Evolutionary conservation across 2,329 filamentous ascomycete genomes (phyloP).

Genomic region (Pyricularia pennisetigena): DNA sequence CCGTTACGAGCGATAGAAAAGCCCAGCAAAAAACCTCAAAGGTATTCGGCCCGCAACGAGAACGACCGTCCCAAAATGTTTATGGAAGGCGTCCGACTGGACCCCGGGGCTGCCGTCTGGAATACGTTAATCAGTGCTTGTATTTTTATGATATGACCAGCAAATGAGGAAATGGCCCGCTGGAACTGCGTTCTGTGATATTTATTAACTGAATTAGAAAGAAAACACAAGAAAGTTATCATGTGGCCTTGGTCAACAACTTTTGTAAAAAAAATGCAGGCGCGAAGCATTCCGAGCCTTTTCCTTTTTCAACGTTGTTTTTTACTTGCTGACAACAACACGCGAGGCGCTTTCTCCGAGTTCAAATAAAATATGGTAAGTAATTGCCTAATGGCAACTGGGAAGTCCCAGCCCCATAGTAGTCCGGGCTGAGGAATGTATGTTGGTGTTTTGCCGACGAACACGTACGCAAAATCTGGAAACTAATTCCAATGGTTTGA

Average conservation of each 20-base stretch:
- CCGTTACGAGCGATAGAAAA: conserved; percentile 11
- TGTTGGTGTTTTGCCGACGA: conserved; percentile 14
- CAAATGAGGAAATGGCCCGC: not conserved
- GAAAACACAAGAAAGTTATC: conserved; percentile 56
- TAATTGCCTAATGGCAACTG: conserved; percentile 31
- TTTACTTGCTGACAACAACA: not conserved
- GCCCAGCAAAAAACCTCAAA: conserved; percentile 25
- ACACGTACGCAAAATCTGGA: not conserved
- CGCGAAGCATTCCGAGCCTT: too few species aligned
- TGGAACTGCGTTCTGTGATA: not conserved
- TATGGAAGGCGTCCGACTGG: conserved; percentile 66
- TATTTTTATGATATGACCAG: conserved; percentile 56
- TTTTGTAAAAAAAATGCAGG: conserved; percentile 43
- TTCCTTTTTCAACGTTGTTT: not conserved
- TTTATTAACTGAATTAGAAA: not conserved
- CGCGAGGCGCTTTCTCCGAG: conserved; percentile 22
- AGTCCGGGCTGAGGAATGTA: conserved; percentile 47
- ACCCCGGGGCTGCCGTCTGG: conserved; percentile 81
- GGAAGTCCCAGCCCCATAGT: conserved; percentile 51
- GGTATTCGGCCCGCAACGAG: conserved; percentile 40
- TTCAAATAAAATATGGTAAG: conserved; percentile 50
- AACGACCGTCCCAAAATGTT: conserved; percentile 64
- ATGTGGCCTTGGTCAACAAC: conserved; percentile 72
- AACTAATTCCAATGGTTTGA: not conserved
- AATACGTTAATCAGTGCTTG: conserved; percentile 80